Conservation (phyloP, 371 early-diverging fungal genomes). For the Mucor circinelloides region DNA sequence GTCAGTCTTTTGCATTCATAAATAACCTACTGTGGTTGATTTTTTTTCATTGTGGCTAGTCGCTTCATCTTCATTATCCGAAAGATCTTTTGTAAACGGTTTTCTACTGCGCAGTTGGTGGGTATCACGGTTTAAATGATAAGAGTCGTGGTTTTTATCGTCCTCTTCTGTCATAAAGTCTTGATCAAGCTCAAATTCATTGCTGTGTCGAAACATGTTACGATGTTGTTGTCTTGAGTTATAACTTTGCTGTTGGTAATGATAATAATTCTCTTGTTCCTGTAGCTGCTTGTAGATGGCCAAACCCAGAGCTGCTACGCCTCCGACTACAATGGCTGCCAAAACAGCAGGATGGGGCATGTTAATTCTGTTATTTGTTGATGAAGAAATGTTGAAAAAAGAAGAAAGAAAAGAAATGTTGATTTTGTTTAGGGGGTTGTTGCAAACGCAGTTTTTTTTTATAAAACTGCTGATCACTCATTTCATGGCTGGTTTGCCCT, state of each 20-base stretch:
- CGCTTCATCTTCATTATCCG: background rate
- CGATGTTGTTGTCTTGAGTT: background rate
- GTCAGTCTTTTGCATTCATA: background rate
- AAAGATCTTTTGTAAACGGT: background rate
- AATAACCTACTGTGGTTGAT: background rate
- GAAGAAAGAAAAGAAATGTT: slow-evolving; percentile 10
- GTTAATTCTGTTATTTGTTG: background rate
- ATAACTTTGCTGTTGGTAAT: background rate
- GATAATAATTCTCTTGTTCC: slow-evolving; percentile 7
- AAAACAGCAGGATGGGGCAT: slow-evolving; percentile 14
- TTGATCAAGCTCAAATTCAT: slow-evolving; percentile 8
- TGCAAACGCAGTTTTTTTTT: background rate
- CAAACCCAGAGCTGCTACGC: background rate
- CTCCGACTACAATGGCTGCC: background rate
- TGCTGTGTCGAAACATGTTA: background rate
- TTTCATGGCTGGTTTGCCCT: background rate
- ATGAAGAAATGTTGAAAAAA: background rate
- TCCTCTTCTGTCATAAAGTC: slow-evolving; percentile 4
- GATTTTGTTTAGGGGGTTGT: background rate
- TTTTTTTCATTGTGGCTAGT: background rate
- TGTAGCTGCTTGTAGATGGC: slow-evolving; percentile 1
- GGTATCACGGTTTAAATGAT: background rate
- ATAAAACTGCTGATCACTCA: background rate
- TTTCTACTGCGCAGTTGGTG: background rate
- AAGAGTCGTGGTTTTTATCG: background rate